phyloP scores from a whole-genome alignment of 495 filamentous ascomycete species.

The Melanomma pulvis-pyrius region DNA sequence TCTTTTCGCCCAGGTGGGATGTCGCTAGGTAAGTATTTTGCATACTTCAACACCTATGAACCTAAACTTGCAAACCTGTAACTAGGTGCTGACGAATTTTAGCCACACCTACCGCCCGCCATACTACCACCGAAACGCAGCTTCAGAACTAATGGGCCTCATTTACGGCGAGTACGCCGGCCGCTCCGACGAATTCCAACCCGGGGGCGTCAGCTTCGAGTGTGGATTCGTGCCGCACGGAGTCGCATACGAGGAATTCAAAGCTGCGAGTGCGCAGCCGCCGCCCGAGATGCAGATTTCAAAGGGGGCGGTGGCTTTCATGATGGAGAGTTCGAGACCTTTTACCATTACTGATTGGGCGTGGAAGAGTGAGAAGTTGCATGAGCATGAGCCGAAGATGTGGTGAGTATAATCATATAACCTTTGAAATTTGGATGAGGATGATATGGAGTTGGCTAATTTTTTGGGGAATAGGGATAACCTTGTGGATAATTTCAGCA shows the following conservation, averaged over 20 bases:
- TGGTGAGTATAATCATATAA: constrained; percentile 44
- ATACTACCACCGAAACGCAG: constrained; percentile 57
- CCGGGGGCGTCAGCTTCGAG: constrained; percentile 61
- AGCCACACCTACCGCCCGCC: constrained; percentile 53
- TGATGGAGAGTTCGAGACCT: constrained; percentile 60
- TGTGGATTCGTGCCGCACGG: constrained; percentile 62
- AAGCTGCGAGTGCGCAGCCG: constrained; percentile 54
- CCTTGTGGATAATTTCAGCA: constrained; percentile 54
- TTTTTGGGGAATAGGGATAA: constrained; percentile 43
- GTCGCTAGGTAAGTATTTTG: constrained; percentile 39
- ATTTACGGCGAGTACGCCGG: constrained; percentile 60
- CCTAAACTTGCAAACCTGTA: neutral
- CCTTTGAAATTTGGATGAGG: neutral
- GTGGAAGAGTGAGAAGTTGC: constrained; percentile 56
- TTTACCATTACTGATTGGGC: constrained; percentile 59
- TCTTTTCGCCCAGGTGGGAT: constrained; percentile 56
- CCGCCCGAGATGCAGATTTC: constrained; percentile 55
- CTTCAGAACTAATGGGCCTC: constrained; percentile 56
- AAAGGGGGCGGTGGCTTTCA: constrained; percentile 57
- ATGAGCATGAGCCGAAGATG: constrained; percentile 61
- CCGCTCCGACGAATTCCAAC: constrained; percentile 60
- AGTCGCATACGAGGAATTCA: constrained; percentile 66
- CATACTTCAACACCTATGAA: neutral
- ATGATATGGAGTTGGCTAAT: constrained; percentile 13
- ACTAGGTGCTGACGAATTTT: neutral